Evolutionary conservation across 495 filamentous ascomycete species (phyloP), one percentile per base, ranked within the genome.

Genomic region (Trypethelium eluteriae): DNA sequence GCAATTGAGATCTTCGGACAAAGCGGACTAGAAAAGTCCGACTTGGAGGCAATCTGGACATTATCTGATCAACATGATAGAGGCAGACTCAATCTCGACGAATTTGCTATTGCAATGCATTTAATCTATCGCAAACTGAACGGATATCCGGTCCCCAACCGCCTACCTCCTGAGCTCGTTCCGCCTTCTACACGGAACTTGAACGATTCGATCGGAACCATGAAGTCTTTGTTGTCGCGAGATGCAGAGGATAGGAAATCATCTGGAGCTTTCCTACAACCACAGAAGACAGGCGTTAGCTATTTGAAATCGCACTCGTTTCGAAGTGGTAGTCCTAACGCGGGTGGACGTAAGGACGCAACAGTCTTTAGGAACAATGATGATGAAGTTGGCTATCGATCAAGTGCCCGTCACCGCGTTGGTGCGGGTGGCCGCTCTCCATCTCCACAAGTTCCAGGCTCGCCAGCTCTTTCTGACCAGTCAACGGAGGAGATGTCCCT

Each of bases 41-140:
- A 98, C 69, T 79, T 99, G 41, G 95, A 98, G 79, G 83, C 86
- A 39, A 87, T 97, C 68, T 99, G 95, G 95, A 98, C 94, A 36
- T 79, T 99, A 36, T 90, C 93, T 6, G 95, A 99, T 75, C 87
- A 94, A 36, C 84, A 90, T 64, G 96, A 99, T 77, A 92, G 90
- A 72, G 95, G 95, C 12, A 86, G 92, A 67, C 84, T 99, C 3
- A 92, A 99, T 69, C 88, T 98, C 78, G 95, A 99, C 75, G 95
- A 99, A 73, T 99, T 99, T 75, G 93, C 95, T 18, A 93, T 99
- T 47, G 93, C 91, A 6, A 99, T 99, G 94, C 95, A 99, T 83
- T 79, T 99, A 75, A 98, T 99, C 65, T 99, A 98, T 74, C 86
- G 95, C 69, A 96, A 93, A 74, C 82, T 98, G 36, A 98, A 98